Base-by-base conservation (phyloP, 257 asterid genomes). In the Solanum medicagineum region DNA sequence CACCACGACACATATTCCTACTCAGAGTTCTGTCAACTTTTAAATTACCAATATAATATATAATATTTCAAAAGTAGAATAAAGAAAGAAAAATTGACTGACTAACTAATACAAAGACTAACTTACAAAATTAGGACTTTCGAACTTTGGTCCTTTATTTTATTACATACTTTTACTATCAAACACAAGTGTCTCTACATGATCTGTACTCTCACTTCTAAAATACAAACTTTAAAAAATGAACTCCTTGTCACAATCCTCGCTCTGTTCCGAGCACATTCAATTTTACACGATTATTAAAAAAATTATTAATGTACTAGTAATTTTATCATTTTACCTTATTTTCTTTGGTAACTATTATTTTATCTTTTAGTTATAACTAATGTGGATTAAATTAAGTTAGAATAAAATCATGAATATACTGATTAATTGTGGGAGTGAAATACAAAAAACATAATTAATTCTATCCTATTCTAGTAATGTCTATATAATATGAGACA, bases 61-160 rank as follows among this genome's bases (percentile, higher is more conserved):
- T 36, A 36, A 80, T 59, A 53, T 29, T 19, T 81, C 6, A 45
- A 24, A 53, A 55, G 29, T 36, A 53, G 32, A 55, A 29, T 17
- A 24, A 80, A 20, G 32, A 9, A 55, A 29, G 66, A 54, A 63
- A 86, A 85, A 82, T 62, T 32, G 45, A 86, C 55, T 6, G 26
- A 12, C 81, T 66, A 84, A 87, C 65, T 82, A 83, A 56, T 88
- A 88, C 95, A 93, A 90, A 55, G 49, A 86, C 87, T 80, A 92
- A 83, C 88, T 86, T 89, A 91, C 93, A 92, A 94, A 69, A 49
- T 68, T 77, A 87, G 80, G 87, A 42, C 42, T 89, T 89, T 89
- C 92, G 89, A 88, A 88, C 89, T 83, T 85, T 17, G 68, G 87
- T 63, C 79, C 80, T 82, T 73, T 84, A 60, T 62, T 81, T 70